phyloP scores from a whole-genome alignment of 2,329 filamentous ascomycete species.

The Hypocrella siamensis region DNA sequence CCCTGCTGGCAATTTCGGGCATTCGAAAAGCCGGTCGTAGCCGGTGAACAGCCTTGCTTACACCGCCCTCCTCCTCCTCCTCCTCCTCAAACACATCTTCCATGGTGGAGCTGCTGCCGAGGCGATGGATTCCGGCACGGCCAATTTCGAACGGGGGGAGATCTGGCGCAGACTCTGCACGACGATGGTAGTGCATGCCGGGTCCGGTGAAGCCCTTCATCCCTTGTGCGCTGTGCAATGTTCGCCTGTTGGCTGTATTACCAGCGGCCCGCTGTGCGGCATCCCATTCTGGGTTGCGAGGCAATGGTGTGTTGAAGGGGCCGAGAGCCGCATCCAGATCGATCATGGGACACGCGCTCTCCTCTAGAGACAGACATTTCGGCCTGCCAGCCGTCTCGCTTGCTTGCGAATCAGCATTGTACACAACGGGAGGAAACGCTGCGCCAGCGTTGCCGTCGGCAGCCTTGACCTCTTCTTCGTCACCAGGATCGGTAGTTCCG shows the following conservation, averaged over 20 bases:
- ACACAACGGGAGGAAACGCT: constrained; percentile 20
- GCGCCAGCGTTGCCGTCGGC: constrained; percentile 9
- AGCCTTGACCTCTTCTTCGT: constrained; percentile 13
- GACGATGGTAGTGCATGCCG: constrained; percentile 60
- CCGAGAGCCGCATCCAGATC: constrained; percentile 88
- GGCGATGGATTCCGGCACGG: constrained; percentile 41
- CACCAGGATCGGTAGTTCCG: constrained; percentile 12
- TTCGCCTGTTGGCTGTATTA: constrained; percentile 35
- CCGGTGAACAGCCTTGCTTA: constrained; percentile 14
- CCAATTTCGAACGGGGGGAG: constrained; percentile 57
- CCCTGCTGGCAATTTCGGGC: constrained; percentile 8
- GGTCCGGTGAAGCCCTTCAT: constrained; percentile 52
- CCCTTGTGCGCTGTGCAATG: constrained; percentile 64
- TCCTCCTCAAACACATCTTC: constrained; percentile 80
- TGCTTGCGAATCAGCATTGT: constrained; percentile 23
- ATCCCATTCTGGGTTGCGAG: constrained; percentile 48
- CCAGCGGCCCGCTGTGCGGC: constrained; percentile 44
- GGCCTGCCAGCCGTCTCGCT: constrained; percentile 6
- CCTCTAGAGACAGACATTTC: constrained; percentile 32
- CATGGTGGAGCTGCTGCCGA: constrained; percentile 58
- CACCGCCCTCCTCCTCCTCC: constrained; percentile 50
- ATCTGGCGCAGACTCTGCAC: constrained; percentile 68
- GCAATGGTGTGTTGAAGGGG: constrained; percentile 71
- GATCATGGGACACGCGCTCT: constrained; percentile 65
- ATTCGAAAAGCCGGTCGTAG: not conserved